phyloP scores from a whole-genome alignment of 169 alveolate species.

The Cryptosporidium ryanae region DNA sequence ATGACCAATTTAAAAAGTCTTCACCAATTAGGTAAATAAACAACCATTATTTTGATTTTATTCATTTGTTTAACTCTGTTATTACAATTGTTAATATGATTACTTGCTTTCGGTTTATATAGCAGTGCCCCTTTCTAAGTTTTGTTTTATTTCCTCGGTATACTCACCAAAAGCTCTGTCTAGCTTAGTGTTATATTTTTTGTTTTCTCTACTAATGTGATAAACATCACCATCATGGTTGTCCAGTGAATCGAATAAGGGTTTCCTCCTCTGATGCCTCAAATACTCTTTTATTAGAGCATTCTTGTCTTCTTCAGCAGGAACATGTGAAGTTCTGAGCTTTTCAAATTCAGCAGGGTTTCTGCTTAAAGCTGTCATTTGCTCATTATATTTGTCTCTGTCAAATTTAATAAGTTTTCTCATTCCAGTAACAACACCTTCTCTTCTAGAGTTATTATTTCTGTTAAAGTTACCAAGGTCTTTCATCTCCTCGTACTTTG shows the following conservation, averaged over 20 bases:
- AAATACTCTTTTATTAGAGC: conserved; percentile 21
- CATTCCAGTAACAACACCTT: conserved; percentile 7
- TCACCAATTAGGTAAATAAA: no score
- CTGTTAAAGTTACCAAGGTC: neutral
- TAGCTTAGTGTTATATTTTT: conserved; percentile 29
- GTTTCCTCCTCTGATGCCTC: conserved; percentile 24
- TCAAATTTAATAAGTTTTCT: conserved; percentile 13
- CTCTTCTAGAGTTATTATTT: conserved; percentile 3
- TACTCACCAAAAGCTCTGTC: conserved; percentile 42
- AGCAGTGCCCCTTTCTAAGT: conserved; percentile 67
- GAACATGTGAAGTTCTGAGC: conserved; percentile 30
- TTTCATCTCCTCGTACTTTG: neutral
- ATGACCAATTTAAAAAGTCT: no score
- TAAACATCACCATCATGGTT: neutral
- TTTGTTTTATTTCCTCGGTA: conserved; percentile 35
- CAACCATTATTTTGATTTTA: no score
- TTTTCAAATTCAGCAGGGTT: conserved; percentile 26
- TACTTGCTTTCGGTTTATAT: neutral
- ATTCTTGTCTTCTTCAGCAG: conserved; percentile 19
- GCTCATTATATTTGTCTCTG: conserved; percentile 38
- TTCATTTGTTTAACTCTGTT: neutral
- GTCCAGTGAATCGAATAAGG: neutral
- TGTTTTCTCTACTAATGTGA: conserved; percentile 35
- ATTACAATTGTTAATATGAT: neutral
- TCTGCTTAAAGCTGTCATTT: conserved; percentile 16